Percentiles rank a stretch among this genome's conserved stretches.
phyloP scores from a whole-genome alignment of 148 eudicot genomes.

The Chenopodium quinoa region DNA sequence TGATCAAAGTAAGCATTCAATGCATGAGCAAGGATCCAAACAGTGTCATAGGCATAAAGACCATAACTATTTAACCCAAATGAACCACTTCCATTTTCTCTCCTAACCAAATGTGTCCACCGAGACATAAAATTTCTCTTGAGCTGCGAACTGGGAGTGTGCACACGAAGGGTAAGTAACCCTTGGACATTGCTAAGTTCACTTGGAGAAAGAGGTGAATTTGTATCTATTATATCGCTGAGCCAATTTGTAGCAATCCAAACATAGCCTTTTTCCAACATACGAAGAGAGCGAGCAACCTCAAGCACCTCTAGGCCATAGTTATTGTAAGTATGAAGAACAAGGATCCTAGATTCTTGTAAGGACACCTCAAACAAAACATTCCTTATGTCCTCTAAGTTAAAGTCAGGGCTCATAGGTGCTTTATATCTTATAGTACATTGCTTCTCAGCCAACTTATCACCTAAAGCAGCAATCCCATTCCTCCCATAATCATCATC shows the following conservation, averaged over 20 bases:
- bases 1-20: conserved; percentile 44
- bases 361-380: conserved; percentile 39
- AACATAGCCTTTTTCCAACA: conserved; percentile 62
- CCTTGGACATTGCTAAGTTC: conserved; percentile 43
- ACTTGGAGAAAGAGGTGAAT: conserved; percentile 34
- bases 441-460: conserved; percentile 38
- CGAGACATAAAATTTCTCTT: conserved; percentile 43
- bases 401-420: conserved; percentile 35
- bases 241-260: conserved; percentile 83
- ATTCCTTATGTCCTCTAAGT: conserved; percentile 37
- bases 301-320: conserved; percentile 42
- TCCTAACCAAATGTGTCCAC: conserved; percentile 46
- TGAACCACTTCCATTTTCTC: conserved; percentile 24
- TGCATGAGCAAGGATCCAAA: conserved; percentile 71
- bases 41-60: conserved; percentile 74
- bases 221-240: conserved; percentile 45
- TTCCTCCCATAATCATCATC: conserved; percentile 73
- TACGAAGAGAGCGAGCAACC: conserved; percentile 46
- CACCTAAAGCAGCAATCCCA: conserved; percentile 49
- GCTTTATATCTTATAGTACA: conserved; percentile 51
- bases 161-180: conserved; percentile 42
- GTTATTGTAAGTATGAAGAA: conserved; percentile 46
- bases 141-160: conserved; percentile 47
- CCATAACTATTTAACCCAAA: conserved; percentile 53
- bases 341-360: conserved; percentile 50